Percentiles rank a stretch among this genome's conserved stretches.
Conservation (phyloP, 306 rosid species). For the Prunus kanzakura region DNA sequence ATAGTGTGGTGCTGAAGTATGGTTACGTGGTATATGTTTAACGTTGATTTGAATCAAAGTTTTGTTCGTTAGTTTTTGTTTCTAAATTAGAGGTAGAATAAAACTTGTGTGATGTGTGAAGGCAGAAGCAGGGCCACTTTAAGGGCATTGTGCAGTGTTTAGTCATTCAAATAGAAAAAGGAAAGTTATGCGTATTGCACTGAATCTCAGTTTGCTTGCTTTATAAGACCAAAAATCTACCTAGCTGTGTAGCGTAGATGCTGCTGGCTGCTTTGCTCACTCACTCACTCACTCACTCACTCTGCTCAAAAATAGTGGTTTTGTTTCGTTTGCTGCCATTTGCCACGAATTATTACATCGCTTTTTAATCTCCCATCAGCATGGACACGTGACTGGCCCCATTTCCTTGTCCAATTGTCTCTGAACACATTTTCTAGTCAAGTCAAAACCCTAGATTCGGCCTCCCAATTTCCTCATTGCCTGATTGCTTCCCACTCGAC, state of each 20-base stretch:
- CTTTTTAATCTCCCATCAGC: not conserved
- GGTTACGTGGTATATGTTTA: not conserved
- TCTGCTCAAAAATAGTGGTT: not conserved
- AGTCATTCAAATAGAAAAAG: not conserved
- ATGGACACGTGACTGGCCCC: conserved; percentile 15
- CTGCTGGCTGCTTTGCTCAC: not conserved
- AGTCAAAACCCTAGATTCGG: conserved; percentile 10
- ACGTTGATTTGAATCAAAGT: not conserved
- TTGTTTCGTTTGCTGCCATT: not conserved
- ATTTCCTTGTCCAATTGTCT: conserved; percentile 2
- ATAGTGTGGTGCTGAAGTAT: no score
- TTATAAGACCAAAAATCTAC: conserved; percentile 11
- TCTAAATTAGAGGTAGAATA: not conserved
- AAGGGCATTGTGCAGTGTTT: conserved; percentile 1
- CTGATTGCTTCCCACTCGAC: not conserved
- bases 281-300: not conserved
- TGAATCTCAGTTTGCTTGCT: conserved; percentile 16
- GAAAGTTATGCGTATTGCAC: not conserved
- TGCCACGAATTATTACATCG: not conserved
- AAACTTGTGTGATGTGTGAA: not conserved
- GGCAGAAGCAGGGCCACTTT: not conserved
- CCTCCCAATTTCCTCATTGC: not conserved
- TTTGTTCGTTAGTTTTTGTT: not conserved
- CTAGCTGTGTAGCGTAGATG: not conserved
- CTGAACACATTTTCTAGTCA: not conserved